Evolutionary conservation across 139 green algal species (phyloP), one percentile per base, ranked within the genome.

Genomic region (Tetradesmus obliquus): DNA sequence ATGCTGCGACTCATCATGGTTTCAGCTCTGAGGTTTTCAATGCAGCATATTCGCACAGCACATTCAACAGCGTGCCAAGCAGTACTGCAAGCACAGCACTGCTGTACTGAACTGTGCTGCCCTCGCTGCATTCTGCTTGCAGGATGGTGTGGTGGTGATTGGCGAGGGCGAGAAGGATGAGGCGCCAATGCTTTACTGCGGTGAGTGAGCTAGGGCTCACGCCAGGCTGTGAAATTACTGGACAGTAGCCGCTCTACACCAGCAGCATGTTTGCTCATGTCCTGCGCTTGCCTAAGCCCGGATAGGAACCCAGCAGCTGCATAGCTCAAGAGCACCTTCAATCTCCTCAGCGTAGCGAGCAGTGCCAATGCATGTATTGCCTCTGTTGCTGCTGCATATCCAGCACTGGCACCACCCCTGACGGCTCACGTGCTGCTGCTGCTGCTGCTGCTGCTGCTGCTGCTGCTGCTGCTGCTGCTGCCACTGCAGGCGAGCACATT

Each of bases 111-210:
- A 9, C 57, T 66, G 57, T 66, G 6, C 7, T 9, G 57, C 57
- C 8, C 7, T 13, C 66, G n/a, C 15, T 76, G 66, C 17, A 24
- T 24, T 24, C 17, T 24, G 66, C 66, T 24, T 76, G 66, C 66
- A 76, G 95, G 93, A 97, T 87, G 97, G 97, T 6, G 88, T 96
- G 20, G 94, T 98, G 20, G 95, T 98, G 19, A 98, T 98, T 84
- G 97, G 97, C 2, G 96, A 98, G 93, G 96, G 96, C 6, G 96
- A 97, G 91, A 97, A 98, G 87, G 96, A 97, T 79, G 95, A 97
- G 93, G 96, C 96, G 7, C 96, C 96, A 20, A 98, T 98, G 96
- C 94, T 97, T 2, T 97, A 96, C 95, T 97, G 96, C 91, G 95
- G 94, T 55, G 66, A 94, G 83, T 86, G 74, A 7, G 74, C 45